These are phyloP conservation scores for Saccharomyces pastorianus DNA, from an alignment of 1,139 yeast species.

Conservation along the genomic window DNA sequence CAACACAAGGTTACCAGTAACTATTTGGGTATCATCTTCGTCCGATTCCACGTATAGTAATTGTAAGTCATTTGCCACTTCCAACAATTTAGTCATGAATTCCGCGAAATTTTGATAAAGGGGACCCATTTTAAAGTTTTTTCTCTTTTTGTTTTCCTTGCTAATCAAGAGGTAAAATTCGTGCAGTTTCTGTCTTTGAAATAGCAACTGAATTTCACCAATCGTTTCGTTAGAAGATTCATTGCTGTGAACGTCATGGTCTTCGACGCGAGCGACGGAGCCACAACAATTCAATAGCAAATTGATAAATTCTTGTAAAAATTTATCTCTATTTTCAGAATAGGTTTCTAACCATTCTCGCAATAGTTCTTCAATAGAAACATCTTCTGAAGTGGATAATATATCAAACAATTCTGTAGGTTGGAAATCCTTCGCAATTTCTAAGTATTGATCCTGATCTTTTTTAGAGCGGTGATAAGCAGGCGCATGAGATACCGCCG, in stretches of 20 bases:
- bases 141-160: slow-evolving; percentile 33
- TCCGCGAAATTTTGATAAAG: slow-evolving; percentile 48
- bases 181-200: slow-evolving; percentile 56
- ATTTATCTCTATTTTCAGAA: slow-evolving; percentile 36
- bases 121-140: slow-evolving; percentile 36
- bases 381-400: slow-evolving; percentile 45
- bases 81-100: slow-evolving; percentile 48
- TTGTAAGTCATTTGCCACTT: slow-evolving; percentile 56
- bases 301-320: slow-evolving; percentile 59
- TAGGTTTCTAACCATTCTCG: slow-evolving; percentile 63
- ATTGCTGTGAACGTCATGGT: slow-evolving; percentile 68
- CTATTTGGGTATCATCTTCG: slow-evolving; percentile 24
- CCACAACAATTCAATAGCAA: slow-evolving; percentile 64
- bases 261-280: slow-evolving; percentile 55
- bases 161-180: slow-evolving; percentile 62
- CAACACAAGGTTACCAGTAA: slow-evolving; percentile 41
- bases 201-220: slow-evolving; percentile 59
- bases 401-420: slow-evolving; percentile 51
- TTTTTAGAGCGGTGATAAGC: slow-evolving; percentile 10
- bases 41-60: slow-evolving; percentile 41
- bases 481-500: slow-evolving; percentile 1
- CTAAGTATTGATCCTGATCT: slow-evolving; percentile 25
- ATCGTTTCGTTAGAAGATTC: slow-evolving; percentile 73
- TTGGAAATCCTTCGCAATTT: slow-evolving; percentile 36
- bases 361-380: slow-evolving; percentile 52